Evolutionary conservation across 768 basidiomycete genomes (phyloP).

Genomic region (Pseudohyphozyma bogoriensis): DNA sequence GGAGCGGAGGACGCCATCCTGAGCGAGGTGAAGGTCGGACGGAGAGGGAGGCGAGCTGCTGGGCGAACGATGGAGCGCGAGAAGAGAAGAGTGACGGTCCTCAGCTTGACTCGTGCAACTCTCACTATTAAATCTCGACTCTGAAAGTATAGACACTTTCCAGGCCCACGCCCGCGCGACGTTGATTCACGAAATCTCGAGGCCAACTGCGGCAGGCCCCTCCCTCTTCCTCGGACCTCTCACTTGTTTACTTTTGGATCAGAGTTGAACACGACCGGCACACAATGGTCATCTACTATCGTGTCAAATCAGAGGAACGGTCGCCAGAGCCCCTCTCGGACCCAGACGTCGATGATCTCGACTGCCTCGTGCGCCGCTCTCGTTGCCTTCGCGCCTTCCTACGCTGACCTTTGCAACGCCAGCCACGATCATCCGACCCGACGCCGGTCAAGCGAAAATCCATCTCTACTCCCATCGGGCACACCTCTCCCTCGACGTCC

Average conservation of each 20-base stretch:
- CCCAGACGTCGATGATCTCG: not conserved
- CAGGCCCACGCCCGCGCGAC: slow-evolving; percentile 62
- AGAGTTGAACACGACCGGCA: not conserved
- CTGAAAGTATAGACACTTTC: not conserved
- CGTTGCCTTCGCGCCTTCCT: not conserved
- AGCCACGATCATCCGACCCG: not conserved
- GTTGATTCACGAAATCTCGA: slow-evolving; percentile 11
- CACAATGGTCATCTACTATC: not conserved
- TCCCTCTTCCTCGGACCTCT: not conserved
- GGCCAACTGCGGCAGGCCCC: slow-evolving; percentile 18
- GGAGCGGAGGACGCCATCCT: not conserved
- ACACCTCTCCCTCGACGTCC: not conserved
- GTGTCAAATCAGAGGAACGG: not conserved
- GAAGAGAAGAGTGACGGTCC: not conserved
- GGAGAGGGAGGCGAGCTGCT: not conserved
- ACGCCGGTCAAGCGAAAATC: not conserved
- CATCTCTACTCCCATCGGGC: not conserved
- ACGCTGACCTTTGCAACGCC: not conserved
- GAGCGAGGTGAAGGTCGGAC: not conserved
- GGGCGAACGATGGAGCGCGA: not conserved
- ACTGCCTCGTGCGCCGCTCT: not conserved
- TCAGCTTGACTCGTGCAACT: not conserved
- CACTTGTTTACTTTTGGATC: not conserved
- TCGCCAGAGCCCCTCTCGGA: not conserved
- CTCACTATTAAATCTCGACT: not conserved